phyloP scores from a whole-genome alignment of 208 protist species.

The Leishmania martiniquensis region DNA sequence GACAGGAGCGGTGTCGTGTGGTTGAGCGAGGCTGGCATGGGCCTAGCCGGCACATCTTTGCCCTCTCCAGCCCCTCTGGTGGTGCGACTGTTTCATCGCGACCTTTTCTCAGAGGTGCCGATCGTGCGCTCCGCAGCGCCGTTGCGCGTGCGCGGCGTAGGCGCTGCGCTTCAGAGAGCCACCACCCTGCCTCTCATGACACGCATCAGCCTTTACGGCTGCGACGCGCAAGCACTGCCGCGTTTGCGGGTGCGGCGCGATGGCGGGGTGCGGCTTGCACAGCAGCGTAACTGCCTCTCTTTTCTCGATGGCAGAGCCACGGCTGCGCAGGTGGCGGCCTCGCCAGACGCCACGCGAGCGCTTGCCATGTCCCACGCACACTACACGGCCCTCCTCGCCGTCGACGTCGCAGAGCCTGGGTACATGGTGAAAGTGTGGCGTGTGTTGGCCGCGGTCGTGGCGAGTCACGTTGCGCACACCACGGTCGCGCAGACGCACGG shows the following conservation, averaged over 20 bases:
- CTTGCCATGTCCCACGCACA: constrained; percentile 27
- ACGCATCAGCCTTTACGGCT: constrained; percentile 28
- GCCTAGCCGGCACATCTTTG: background rate
- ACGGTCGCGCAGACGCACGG: background rate
- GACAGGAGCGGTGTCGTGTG: constrained; percentile 6
- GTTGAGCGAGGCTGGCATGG: background rate
- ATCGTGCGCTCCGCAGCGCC: background rate
- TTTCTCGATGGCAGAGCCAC: background rate
- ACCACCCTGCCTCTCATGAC: constrained; percentile 8
- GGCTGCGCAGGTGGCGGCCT: background rate
- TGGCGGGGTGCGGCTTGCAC: constrained; percentile 12
- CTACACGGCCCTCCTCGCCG: constrained; percentile 26
- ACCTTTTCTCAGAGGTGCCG: constrained; percentile 4
- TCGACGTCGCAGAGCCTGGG: constrained; percentile 7
- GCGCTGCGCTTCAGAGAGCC: background rate
- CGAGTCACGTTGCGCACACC: constrained; percentile 19
- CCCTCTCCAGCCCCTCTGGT: constrained; percentile 1
- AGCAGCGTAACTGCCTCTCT: background rate
- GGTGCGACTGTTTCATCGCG: constrained; percentile 16
- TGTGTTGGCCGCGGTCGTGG: constrained; percentile 10
- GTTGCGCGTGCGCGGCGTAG: background rate
- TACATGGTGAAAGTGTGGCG: background rate
- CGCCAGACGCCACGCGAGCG: constrained; percentile 1
- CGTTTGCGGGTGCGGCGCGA: constrained; percentile 27
- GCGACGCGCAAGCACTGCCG: constrained; percentile 3